Conservation (phyloP, 1,284 basidiomycete species). For the Sporisorium sorghi region DNA sequence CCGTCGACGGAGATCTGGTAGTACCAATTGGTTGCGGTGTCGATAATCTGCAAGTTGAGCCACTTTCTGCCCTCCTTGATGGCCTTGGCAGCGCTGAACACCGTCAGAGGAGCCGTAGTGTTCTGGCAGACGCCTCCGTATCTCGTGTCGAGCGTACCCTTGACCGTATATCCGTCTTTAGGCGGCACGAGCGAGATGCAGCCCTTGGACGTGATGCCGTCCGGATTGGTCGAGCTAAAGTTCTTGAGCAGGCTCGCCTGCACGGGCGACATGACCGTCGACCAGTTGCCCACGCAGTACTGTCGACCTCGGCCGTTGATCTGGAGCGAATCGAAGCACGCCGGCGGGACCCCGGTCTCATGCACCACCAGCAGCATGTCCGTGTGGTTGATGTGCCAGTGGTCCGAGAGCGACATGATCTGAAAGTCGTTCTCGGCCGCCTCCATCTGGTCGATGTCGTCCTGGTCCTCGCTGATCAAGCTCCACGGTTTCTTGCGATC, state of each 20-base stretch:
- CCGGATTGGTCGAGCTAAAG: slow-evolving; percentile 42
- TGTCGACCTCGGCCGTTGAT: slow-evolving; percentile 53
- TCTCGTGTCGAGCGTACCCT: slow-evolving; percentile 34
- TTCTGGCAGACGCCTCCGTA: slow-evolving; percentile 52
- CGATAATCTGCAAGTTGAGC: slow-evolving; percentile 49
- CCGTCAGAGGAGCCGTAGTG: slow-evolving; percentile 47
- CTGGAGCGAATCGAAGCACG: slow-evolving; percentile 54
- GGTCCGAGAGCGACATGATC: slow-evolving; percentile 39
- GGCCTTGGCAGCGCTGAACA: slow-evolving; percentile 38
- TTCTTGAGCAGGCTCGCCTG: slow-evolving; percentile 30
- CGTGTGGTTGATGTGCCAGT: slow-evolving; percentile 56
- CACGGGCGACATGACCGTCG: slow-evolving; percentile 23
- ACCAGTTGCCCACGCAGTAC: slow-evolving; percentile 46
- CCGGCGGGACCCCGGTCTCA: slow-evolving; percentile 51
- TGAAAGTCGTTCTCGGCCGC: slow-evolving; percentile 44
- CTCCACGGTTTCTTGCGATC: slow-evolving; percentile 46
- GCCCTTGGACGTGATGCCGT: slow-evolving; percentile 48
- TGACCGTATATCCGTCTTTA: slow-evolving; percentile 41
- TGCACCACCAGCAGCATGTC: slow-evolving; percentile 50
- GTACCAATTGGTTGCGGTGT: slow-evolving; percentile 44
- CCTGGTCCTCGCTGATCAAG: slow-evolving; percentile 26
- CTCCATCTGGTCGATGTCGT: slow-evolving; percentile 49
- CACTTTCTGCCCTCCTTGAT: slow-evolving; percentile 37
- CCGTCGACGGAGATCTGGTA: slow-evolving; percentile 32
- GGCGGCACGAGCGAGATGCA: slow-evolving; percentile 53